These are phyloP conservation scores for Maudiozyma saulgeensis DNA, from an alignment of 805 yeast genomes.

Conservation along the genomic window DNA sequence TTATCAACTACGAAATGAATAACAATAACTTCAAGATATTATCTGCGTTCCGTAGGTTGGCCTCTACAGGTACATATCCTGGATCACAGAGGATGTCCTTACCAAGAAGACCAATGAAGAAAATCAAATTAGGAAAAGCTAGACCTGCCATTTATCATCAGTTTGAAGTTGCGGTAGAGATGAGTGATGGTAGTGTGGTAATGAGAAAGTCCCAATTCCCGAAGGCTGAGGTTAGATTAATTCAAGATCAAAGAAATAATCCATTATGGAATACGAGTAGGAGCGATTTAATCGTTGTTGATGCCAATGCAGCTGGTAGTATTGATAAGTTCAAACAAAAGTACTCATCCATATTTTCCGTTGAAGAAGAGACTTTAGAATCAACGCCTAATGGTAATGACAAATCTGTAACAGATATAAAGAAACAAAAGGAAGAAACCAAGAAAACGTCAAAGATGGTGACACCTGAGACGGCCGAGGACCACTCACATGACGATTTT, in stretches of 20 bases:
- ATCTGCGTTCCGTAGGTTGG: conserved; percentile 6
- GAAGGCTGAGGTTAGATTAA: conserved; percentile 72
- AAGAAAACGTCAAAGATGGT: too few species aligned
- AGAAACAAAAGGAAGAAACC: not conserved
- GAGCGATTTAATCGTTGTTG: conserved; percentile 62
- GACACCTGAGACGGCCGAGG: conserved; percentile 3
- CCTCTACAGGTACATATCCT: conserved; percentile 19
- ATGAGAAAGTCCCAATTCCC: conserved; percentile 80
- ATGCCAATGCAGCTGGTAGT: conserved; percentile 78
- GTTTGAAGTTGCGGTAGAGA: conserved; percentile 80
- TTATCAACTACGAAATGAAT: not conserved
- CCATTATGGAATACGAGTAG: conserved; percentile 85
- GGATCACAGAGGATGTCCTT: conserved; percentile 19
- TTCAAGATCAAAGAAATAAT: conserved; percentile 80
- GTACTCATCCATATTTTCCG: conserved; percentile 41
- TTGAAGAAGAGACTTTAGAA: conserved; percentile 19
- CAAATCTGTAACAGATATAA: not conserved
- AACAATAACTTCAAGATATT: not conserved
- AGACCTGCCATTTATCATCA: conserved; percentile 90
- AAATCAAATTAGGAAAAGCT: conserved; percentile 70
- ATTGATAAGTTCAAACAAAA: conserved; percentile 64
- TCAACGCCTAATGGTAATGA: not conserved
- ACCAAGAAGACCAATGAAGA: conserved; percentile 52
- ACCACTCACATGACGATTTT: conserved; percentile 6
- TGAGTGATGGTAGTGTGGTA: conserved; percentile 89